Base-by-base conservation (phyloP, 2,329 filamentous ascomycete species). In the Pseudogymnoascus sp. region DNA sequence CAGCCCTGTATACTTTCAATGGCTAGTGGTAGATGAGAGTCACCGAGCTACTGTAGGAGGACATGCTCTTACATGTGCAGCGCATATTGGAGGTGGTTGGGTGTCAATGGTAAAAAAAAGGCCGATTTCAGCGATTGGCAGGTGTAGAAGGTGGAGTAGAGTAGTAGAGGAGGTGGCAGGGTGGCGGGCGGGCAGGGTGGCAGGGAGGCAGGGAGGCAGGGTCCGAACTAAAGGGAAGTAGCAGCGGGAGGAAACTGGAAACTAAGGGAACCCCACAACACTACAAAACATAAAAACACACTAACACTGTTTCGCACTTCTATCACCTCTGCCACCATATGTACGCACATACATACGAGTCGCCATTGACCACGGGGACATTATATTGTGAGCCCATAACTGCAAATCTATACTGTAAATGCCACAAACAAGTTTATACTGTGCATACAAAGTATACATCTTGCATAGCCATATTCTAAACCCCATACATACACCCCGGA, bases 1-100 rank as follows among this genome's bases (percentile, higher is more conserved):
- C 50, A 56, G 50, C 50, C 50, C 50, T 56, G 50, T 56, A 56
- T 56, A 56, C 10, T 56, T 33, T 19, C 26, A 33, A 56, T 56
- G 50, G 50, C 50, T 56, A 56, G n/a, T 56, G 50, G 26, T 12
- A 56, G 28, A 31, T 19, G 50, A 56, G 26, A 31, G 50, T 33
- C 26, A 33, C 50, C 26, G 50, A 56, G 50, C 50, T 56, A 33
- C 50, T 56, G 50, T 56, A 56, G 10, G 50, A 56, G 50, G 26
- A 31, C 19, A 33, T 33, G 28, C n/a, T 56, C 50, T 56, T 56
- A 56, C 26, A 56, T 56, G 50, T 31, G 50, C 24, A 8, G 43
- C 22, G 50, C 50, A 56, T 56, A 56, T 56, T 33, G 28, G 28
- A 56, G 28, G 50, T 19, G 50, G 50, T 56, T 56, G 50, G 50